Evolutionary conservation across 2,329 filamentous ascomycete species (phyloP), one percentile per base, ranked within the genome.

Genomic region (Beauveria pseudobassiana): DNA sequence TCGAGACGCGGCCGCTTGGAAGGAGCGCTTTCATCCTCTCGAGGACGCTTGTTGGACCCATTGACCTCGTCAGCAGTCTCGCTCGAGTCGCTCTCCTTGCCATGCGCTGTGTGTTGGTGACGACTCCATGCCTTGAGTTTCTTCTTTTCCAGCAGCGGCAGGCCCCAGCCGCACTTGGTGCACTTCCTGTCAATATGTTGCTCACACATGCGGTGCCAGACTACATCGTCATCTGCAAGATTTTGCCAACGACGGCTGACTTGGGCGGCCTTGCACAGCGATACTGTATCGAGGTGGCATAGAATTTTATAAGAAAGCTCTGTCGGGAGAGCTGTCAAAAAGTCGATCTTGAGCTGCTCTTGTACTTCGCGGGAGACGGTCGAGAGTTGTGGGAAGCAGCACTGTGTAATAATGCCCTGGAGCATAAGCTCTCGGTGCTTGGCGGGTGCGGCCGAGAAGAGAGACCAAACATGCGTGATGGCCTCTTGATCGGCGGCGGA

Each of bases 201-300:
- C 74, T 96, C 92, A 72, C 95, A 99, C 93, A 98, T 97, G 65
- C 88, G 89, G 71, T 97, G 76, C 95, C 95, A 99, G 4, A 99
- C 93, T 9, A 96, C 89, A 73, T 99, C 93, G 71, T 97, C 93
- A 69, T 98, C 95, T n/a, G 95, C 93, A 46, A 99, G 78, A 62
- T 85, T 85, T 64, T 91, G 84, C 95, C 95, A 99, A 68, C 88
- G 83, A 63, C 87, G 85, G 72, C 91, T 97, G 61, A 99, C 95
- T 74, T 97, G 93, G 0, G 95, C 91, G 1, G 95, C 93, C 73
- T 96, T 96, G 79, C 95, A 98, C 0, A 99, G 82, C 0, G 93
- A 97, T 2, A 90, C 89, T 1, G 93, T 97, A 73, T 99, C 95
- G 63, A 99, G 87, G 69, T 90, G 95, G 68, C 89, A 93, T 3